Conservation (phyloP, 129 eudicot genomes). For the Artemisia annua region DNA sequence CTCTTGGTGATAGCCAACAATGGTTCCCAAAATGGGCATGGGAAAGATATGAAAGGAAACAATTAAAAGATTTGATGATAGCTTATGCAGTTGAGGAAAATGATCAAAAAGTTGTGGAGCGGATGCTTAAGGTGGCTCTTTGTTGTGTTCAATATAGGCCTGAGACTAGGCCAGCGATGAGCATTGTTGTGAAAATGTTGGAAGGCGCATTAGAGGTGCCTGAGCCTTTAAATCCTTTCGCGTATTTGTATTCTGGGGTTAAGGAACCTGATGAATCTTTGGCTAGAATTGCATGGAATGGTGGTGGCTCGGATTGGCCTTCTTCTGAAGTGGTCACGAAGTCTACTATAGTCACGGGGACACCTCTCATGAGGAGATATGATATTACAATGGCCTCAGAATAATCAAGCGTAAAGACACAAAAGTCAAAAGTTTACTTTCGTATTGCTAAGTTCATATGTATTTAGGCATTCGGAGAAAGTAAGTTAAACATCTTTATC, state of each 20-base stretch:
- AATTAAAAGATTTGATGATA: slow-evolving; percentile 19
- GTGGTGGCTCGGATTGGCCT: slow-evolving; percentile 29
- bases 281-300: slow-evolving; percentile 22
- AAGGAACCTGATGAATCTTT: slow-evolving; percentile 14
- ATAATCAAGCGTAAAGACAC: not conserved
- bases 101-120: slow-evolving; percentile 19
- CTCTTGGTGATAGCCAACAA: slow-evolving; percentile 29
- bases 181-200: slow-evolving; percentile 35
- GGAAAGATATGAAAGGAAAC: slow-evolving; percentile 15
- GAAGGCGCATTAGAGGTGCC: slow-evolving; percentile 33
- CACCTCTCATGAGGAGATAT: slow-evolving; percentile 21
- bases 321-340: slow-evolving; percentile 21
- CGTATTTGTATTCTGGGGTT: slow-evolving; percentile 6
- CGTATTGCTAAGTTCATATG: not conserved
- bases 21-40: slow-evolving; percentile 36
- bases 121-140: slow-evolving; percentile 32
- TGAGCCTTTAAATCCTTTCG: slow-evolving; percentile 28
- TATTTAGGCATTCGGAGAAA: not conserved
- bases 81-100: slow-evolving; percentile 28
- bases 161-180: slow-evolving; percentile 31
- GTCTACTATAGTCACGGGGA: slow-evolving; percentile 11
- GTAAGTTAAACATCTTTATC: not conserved
- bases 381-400: slow-evolving; percentile 30
- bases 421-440: not conserved
- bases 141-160: slow-evolving; percentile 37